Evolutionary conservation across 805 yeast genomes (phyloP), one percentile per base, ranked within the genome.

Genomic region (Ogataea allantospora): DNA sequence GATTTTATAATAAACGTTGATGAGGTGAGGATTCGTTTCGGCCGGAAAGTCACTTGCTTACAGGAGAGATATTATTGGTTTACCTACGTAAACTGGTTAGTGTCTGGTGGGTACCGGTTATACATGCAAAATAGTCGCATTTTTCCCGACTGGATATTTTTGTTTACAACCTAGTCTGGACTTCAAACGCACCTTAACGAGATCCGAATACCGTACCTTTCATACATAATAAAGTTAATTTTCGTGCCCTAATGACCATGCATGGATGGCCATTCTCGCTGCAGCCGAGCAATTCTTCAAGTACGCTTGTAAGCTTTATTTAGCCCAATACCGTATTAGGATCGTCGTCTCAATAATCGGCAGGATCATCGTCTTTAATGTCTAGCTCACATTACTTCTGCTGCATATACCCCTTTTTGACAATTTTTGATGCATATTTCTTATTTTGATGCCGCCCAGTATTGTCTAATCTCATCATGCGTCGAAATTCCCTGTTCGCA

Each of bases 381-480:
- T 26, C 23, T 12, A 20, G 11, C 23, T 21, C 23, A 21, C 11
- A 21, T 21, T 7, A 7, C 11, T 21, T 5, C 4, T 21, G 23
- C 23, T 9, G 5, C n/a, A 9, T 11, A 24, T 12, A 12, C 15
- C 27, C 27, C 10, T n/a, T n/a, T 5, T 21, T 8, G 18, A 19
- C 33, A 10, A 30, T 20, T 30, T 20, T 5, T 16, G 18, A 12
- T 13, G 33, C 16, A 19, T 19, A n/a, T 30, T 6, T 20, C 7
- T 13, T 7, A 12, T 6, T 14, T 22, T 31, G 35, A 31, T 31
- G 35, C 27, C 35, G 10, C 16, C 13, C 6, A 14, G 20, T 11
- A 31, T 31, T 31, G 35, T 31, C 12, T 24, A 9, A 31, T 6
- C 21, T 24, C 35, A 31, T 31, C 35, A 23, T 24, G 35, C 28